Evolutionary conservation across 2,329 filamentous ascomycete genomes (phyloP), one percentile per base, ranked within the genome.

Genomic region (Fusarium robinianum): DNA sequence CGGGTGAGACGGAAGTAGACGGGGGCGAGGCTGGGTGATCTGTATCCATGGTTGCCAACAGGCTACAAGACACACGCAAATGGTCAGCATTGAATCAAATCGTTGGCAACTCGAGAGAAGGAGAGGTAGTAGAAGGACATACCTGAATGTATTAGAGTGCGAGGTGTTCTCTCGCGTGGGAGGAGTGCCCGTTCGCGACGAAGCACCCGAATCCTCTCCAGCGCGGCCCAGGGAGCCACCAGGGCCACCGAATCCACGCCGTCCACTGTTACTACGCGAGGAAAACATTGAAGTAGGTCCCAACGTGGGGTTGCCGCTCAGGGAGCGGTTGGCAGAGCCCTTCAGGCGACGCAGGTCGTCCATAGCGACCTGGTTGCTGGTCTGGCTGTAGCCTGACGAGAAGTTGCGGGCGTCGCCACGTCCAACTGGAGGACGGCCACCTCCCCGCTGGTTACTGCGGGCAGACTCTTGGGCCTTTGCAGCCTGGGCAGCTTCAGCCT

Each of bases 141-240:
- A 96, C 91, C 90, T 92, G 76, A 96, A 99, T 60, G 91, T 86
- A 76, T 99, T 99, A 58, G 85, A 83, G 64, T 87, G 87, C 47
- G 82, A 85, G 39, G 80, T 79, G 45, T 61, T 67, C 50, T 76
- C 72, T 41, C 74, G 70, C 14, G 79, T 80, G 31, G 90, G 88
- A 41, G 91, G 91, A 34, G 92, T 97, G 61, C 88, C 89, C 42
- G 90, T 95, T 58, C 94, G 85, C 48, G 91, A 96, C 41, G 90
- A 95, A 57, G 85, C 82, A 60, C 83, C 88, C 50, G 91, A 96
- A 60, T 95, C 90, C 62, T 95, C 90, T 49, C 84, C 84, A 50
- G 84, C 80, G 60, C 88, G 83, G 58, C 81, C 81, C 55, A 91
- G 75, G 55, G 85, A 79, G 60, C 85, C 81, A 62, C 85, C 85